Percentiles rank a stretch among this genome's conserved stretches.
Conservation (phyloP, 257 asterid species). For the Scutellaria baicalensis region DNA sequence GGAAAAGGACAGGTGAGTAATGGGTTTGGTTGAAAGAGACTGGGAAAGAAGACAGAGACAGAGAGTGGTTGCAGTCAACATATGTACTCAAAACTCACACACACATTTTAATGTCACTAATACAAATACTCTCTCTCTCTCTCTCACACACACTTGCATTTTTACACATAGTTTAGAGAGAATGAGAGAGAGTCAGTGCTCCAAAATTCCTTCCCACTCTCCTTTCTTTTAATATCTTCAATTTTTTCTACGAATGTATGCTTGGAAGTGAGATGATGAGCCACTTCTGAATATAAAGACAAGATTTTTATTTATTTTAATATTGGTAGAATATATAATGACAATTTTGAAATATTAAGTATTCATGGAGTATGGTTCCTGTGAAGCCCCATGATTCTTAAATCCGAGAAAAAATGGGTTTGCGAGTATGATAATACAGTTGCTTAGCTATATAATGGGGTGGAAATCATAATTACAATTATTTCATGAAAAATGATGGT, state of each 20-base stretch:
- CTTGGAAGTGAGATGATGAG: neutral
- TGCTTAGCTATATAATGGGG: neutral
- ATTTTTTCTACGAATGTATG: neutral
- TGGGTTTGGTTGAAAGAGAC: slow-evolving; percentile 11
- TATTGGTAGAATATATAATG: no score
- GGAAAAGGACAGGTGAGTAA: slow-evolving; percentile 30
- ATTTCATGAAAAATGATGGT: neutral
- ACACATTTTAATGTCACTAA: neutral
- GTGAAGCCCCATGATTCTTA: no score
- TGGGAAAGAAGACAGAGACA: neutral
- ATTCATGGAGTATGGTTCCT: no score
- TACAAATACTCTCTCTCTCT: neutral
- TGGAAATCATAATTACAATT: neutral
- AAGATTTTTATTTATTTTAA: no score
- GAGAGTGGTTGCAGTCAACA: slow-evolving; percentile 40
- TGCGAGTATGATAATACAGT: no score
- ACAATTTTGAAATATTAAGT: no score
- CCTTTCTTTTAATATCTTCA: neutral
- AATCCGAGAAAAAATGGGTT: no score
- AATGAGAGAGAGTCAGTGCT: slow-evolving; percentile 24
- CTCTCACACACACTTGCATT: neutral
- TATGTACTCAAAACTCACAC: slow-evolving; percentile 19
- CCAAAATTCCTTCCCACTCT: slow-evolving; percentile 25
- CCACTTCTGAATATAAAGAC: neutral
- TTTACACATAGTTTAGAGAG: no score